Evolutionary conservation across 164 flowering plant species (phyloP).

Genomic region (Chimonanthus praecox): DNA sequence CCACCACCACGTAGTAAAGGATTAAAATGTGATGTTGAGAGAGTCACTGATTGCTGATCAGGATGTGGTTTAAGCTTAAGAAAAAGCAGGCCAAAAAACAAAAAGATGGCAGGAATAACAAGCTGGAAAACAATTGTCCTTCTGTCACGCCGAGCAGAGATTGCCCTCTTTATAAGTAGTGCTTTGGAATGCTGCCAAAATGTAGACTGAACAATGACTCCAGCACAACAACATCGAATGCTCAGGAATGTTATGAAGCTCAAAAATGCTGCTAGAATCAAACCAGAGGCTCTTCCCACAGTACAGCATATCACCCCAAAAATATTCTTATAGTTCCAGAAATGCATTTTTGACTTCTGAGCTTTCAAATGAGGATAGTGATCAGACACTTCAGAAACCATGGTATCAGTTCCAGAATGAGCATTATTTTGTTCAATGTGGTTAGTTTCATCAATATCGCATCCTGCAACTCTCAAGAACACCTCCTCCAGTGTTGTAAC

Average conservation of each 20-base stretch:
- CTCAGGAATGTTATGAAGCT: constrained; percentile 50
- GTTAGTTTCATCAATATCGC: constrained; percentile 47
- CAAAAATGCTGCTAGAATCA: constrained; percentile 36
- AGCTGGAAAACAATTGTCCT: constrained; percentile 92
- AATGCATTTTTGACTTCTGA: constrained; percentile 30
- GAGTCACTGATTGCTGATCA: constrained; percentile 71
- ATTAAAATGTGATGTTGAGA: constrained; percentile 87
- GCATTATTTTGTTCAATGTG: constrained; percentile 18
- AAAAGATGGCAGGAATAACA: constrained; percentile 79
- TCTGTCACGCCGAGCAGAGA: constrained; percentile 75
- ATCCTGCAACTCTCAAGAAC: constrained; percentile 90
- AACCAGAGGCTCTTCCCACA: constrained; percentile 38
- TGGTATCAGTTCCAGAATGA: constrained; percentile 22
- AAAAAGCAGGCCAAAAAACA: constrained; percentile 80
- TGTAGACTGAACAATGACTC: constrained; percentile 49
- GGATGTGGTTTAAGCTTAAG: constrained; percentile 94
- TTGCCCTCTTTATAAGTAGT: constrained; percentile 73
- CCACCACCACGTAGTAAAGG: constrained; percentile 86
- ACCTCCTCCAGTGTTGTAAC: constrained; percentile 98
- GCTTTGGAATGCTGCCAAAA: constrained; percentile 89
- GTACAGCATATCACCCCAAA: constrained; percentile 27
- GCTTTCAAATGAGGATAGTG: constrained; percentile 21
- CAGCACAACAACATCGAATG: constrained; percentile 56
- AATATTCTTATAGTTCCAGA: constrained; percentile 32
- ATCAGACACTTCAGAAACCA: constrained; percentile 26